Evolutionary conservation across 2,329 filamentous ascomycete genomes (phyloP).

Genomic region (Zasmidium angulare): DNA sequence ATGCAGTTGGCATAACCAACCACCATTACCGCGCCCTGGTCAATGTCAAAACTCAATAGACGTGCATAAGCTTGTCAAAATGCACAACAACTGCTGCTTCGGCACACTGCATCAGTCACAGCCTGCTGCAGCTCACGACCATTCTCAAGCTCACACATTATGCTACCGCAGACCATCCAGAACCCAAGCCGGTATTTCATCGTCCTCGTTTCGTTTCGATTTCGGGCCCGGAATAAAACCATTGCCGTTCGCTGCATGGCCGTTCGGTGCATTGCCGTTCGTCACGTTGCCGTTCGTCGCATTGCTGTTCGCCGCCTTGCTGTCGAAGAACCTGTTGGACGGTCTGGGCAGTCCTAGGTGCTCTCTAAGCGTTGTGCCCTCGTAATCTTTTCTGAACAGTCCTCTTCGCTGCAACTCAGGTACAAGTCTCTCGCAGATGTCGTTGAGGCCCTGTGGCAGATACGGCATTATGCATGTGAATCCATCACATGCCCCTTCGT

Average conservation of each 20-base stretch:
- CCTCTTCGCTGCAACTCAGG: conserved; percentile 26
- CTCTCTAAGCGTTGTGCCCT: conserved; percentile 25
- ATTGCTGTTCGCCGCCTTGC: background rate
- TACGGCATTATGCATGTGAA: conserved; percentile 28
- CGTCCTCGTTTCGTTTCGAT: no score
- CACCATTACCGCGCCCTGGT: no score
- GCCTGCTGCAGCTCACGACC: no score
- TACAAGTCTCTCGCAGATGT: conserved; percentile 24
- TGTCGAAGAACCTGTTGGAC: conserved; percentile 24
- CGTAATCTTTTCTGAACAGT: conserved; percentile 25
- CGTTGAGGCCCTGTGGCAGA: conserved; percentile 27
- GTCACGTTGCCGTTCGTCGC: background rate
- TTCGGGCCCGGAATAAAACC: no score
- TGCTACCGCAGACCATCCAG: no score
- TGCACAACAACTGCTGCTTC: no score
- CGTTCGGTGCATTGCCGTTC: background rate
- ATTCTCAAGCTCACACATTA: no score
- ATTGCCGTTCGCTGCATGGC: background rate
- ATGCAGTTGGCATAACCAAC: no score
- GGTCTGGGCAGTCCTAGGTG: conserved; percentile 27
- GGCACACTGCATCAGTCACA: no score
- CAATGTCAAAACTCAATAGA: no score
- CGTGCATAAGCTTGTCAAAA: no score
- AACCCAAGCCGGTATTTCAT: no score
- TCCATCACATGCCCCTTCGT: conserved; percentile 25